Conservation (phyloP, 495 filamentous ascomycete species). For the Margaritispora aquatica region DNA sequence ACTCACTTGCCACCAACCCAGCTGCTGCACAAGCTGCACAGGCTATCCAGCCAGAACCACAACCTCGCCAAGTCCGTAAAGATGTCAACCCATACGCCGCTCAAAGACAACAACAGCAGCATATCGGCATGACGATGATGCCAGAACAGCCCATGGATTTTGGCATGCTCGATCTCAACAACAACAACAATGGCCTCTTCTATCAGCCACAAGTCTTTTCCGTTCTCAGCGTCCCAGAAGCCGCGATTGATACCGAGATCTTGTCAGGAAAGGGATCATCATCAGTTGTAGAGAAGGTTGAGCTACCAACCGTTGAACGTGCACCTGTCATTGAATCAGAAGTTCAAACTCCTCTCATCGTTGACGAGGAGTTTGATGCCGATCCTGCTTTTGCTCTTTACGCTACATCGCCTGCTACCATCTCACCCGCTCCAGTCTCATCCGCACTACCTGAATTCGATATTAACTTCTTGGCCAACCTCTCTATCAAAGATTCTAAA, state of each 20-base stretch:
- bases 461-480: conserved; percentile 42
- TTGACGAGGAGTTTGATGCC: conserved; percentile 50
- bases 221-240: conserved; percentile 67
- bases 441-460: conserved; percentile 20
- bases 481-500: conserved; percentile 48
- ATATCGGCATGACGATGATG: conserved; percentile 66
- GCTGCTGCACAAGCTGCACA: conserved; percentile 27
- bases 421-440: conserved; percentile 24
- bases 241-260: conserved; percentile 52
- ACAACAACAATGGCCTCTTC: conserved; percentile 45
- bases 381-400: conserved; percentile 57
- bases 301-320: conserved; percentile 35
- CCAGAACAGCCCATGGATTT: conserved; percentile 68
- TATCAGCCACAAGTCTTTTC: conserved; percentile 75
- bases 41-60: conserved; percentile 23
- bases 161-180: conserved; percentile 48
- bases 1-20: conserved; percentile 57
- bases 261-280: conserved; percentile 62
- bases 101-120: conserved; percentile 49
- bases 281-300: conserved; percentile 28
- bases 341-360: conserved; percentile 22
- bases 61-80: conserved; percentile 48
- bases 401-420: no score
- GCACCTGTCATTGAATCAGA: conserved; percentile 28
- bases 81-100: conserved; percentile 56